phyloP scores from a whole-genome alignment of 2,329 filamentous ascomycete genomes.

The Alternaria conjuncta region DNA sequence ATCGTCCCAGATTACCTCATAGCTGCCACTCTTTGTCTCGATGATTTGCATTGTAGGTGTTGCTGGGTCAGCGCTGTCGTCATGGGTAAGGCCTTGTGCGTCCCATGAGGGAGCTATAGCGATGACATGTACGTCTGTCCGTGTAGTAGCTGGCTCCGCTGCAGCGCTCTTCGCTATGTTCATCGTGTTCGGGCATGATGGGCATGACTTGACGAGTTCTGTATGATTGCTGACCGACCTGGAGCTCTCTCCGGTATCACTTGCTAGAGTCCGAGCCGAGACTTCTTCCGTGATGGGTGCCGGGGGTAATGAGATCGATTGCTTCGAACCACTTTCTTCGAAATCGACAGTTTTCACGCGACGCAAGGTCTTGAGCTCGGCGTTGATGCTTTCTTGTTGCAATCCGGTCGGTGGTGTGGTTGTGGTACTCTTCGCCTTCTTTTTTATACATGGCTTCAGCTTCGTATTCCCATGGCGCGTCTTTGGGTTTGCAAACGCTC shows the following conservation, averaged over 20 bases:
- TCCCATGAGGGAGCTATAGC: constrained; percentile 30
- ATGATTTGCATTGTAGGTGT: constrained; percentile 45
- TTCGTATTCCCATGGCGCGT: constrained; percentile 5
- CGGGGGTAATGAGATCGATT: constrained; percentile 5
- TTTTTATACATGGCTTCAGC: constrained; percentile 39
- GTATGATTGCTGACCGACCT: neutral
- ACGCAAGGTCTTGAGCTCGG: constrained; percentile 17
- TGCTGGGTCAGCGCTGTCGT: constrained; percentile 19
- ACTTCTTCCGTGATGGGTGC: constrained; percentile 4
- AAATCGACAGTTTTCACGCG: constrained; percentile 43
- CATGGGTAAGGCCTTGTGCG: neutral
- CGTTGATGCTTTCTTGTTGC: neutral
- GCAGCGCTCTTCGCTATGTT: constrained; percentile 24
- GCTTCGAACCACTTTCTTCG: constrained; percentile 15
- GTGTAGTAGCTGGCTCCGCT: constrained; percentile 39
- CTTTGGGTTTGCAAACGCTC: neutral
- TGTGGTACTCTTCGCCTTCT: constrained; percentile 29
- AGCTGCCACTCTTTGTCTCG: constrained; percentile 34
- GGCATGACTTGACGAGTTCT: neutral
- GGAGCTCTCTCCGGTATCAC: neutral
- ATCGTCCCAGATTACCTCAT: constrained; percentile 44
- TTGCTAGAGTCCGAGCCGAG: neutral
- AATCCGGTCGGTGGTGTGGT: constrained; percentile 21
- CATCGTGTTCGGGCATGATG: constrained; percentile 17
- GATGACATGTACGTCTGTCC: constrained; percentile 45